Evolutionary conservation across 2,329 filamentous ascomycete species (phyloP), one percentile per base, ranked within the genome.

Genomic region (Arthrinium puccinioides): DNA sequence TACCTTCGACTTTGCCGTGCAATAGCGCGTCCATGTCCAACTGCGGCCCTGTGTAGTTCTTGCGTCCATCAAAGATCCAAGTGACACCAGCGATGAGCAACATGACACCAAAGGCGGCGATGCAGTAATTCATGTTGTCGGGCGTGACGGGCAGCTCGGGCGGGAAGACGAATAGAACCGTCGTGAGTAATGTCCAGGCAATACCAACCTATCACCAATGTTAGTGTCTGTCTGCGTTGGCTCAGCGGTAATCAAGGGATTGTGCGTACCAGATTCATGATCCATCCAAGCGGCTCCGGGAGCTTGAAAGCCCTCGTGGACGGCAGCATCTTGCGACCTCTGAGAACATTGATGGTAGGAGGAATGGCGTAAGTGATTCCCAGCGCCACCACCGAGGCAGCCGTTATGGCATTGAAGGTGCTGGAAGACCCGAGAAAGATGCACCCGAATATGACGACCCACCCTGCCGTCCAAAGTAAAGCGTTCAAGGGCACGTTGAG

Each of bases 351-450:
- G 46, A 88, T 77, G 0, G 73, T 67, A 32, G 86, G 75, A 0
- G 84, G 85, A 26, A 89, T 84, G 6, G 74, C 84, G 47, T 89
- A 89, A 3, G 80, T 82, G 5, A 88, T 62, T 6, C 81, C 77
- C 0, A 89, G 68, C 2, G 82, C 75, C 7, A 87, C 82, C 0
- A 88, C 83, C 0, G 80, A 82, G 0, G 82, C 75, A 0, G 80
- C 77, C 2, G 83, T 70, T 47, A 87, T 83, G 11, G 82, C 82
- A 28, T 82, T 84, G 59, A 87, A 85, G 0, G 82, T 82, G 41
- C 72, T 75, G 33, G 60, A 66, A 3, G 79, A 84, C 0, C 80
- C 82, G 3, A 87, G 67, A 55, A 84, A 83, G 43, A 87, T 79
- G 40, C 75, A 69, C 0, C 82, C 82, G 39, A 87, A 83, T 10